phyloP scores from a whole-genome alignment of 352 stramenopile genomes.

The Phytophthora tentaculata region DNA sequence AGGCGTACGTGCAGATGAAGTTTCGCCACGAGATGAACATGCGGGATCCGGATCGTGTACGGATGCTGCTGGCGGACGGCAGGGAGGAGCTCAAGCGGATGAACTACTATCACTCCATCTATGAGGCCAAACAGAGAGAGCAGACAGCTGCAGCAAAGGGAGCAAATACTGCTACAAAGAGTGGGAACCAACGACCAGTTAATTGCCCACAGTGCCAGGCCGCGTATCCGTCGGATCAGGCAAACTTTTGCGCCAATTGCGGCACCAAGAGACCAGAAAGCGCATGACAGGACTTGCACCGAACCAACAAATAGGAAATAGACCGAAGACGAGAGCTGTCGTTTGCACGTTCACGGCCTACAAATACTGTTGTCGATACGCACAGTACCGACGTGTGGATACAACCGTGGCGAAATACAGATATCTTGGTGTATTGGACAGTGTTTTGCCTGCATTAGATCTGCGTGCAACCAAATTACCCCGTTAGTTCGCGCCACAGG shows the following conservation, averaged over 20 bases:
- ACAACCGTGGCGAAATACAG: slow-evolving; percentile 3
- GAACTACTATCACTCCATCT: slow-evolving; percentile 89
- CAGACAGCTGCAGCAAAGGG: slow-evolving; percentile 5
- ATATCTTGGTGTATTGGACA: not conserved
- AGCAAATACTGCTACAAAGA: not conserved
- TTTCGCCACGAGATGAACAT: slow-evolving; percentile 64
- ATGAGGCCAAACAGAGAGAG: slow-evolving; percentile 63
- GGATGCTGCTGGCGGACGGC: slow-evolving; percentile 60
- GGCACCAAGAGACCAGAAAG: slow-evolving; percentile 53
- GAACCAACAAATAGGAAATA: slow-evolving; percentile 16
- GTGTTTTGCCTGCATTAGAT: slow-evolving; percentile 21
- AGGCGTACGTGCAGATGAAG: slow-evolving; percentile 78
- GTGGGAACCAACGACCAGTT: slow-evolving; percentile 9
- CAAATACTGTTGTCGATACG: no score
- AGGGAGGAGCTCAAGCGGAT: slow-evolving; percentile 84
- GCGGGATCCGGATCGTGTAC: slow-evolving; percentile 63
- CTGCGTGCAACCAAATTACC: slow-evolving; percentile 15
- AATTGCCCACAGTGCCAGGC: slow-evolving; percentile 51
- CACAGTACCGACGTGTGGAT: not conserved
- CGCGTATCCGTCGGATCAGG: slow-evolving; percentile 50
- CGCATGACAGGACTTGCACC: slow-evolving; percentile 21
- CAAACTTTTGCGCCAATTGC: slow-evolving; percentile 82
- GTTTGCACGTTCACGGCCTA: not conserved
- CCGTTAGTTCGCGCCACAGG: slow-evolving; percentile 13
- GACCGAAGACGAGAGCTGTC: not conserved